Conservation (phyloP, 1,284 basidiomycete genomes). For the Ustilago lituana region DNA sequence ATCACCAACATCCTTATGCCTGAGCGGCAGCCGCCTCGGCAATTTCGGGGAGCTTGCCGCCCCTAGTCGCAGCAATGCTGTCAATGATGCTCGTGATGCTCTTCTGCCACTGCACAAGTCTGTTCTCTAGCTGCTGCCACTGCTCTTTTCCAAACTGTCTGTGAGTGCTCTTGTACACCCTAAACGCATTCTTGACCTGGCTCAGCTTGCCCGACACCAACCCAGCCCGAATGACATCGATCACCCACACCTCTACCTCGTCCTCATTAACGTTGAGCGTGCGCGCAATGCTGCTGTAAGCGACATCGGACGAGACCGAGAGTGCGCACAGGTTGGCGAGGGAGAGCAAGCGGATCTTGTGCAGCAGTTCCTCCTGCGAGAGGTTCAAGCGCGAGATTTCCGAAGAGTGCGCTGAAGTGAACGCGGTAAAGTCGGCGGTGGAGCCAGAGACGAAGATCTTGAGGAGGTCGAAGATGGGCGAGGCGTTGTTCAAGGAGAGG, state of each 20-base stretch:
- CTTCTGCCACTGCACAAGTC: constrained; percentile 60
- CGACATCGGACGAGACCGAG: constrained; percentile 57
- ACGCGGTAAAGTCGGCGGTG: constrained; percentile 45
- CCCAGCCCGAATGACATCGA: constrained; percentile 66
- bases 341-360: constrained; percentile 65
- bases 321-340: constrained; percentile 61
- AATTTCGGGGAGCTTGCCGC: constrained; percentile 23
- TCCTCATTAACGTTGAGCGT: constrained; percentile 43
- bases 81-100: constrained; percentile 56
- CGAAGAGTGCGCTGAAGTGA: constrained; percentile 20
- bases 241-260: constrained; percentile 67
- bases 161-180: constrained; percentile 63
- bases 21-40: constrained; percentile 1
- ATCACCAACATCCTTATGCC: constrained; percentile 7
- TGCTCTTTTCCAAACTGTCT: constrained; percentile 61
- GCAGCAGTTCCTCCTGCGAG: constrained; percentile 35
- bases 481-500: constrained; percentile 41
- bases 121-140: constrained; percentile 59
- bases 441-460: constrained; percentile 60
- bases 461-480: constrained; percentile 53
- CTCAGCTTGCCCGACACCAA: constrained; percentile 63
- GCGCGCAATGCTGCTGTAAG: constrained; percentile 55
- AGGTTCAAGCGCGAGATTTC: constrained; percentile 49
- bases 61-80: constrained; percentile 46
- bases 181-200: constrained; percentile 61